Evolutionary conservation across 2,329 filamentous ascomycete species (phyloP).

Genomic region (Calonectria leucothoes): DNA sequence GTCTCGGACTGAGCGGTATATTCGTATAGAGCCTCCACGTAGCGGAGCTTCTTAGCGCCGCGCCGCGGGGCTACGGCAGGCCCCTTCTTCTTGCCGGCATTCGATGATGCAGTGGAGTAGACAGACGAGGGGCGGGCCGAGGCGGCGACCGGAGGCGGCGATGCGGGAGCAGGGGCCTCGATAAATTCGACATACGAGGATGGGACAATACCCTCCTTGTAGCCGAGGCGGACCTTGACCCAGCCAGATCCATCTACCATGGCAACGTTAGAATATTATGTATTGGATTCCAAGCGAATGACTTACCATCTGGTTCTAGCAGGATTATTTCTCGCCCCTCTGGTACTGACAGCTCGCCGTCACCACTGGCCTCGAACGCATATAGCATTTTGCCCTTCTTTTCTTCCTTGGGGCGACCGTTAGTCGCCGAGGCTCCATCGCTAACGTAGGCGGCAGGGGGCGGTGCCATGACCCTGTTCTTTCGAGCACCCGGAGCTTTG

Average conservation of each 20-base stretch:
- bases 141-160: slow-evolving; percentile 52
- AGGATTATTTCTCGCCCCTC: slow-evolving; percentile 84
- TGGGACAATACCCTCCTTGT: slow-evolving; percentile 87
- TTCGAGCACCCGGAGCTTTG: slow-evolving; percentile 54
- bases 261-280: slow-evolving; percentile 22
- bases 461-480: slow-evolving; percentile 85
- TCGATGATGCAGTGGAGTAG: slow-evolving; percentile 70
- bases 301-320: slow-evolving; percentile 88
- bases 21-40: slow-evolving; percentile 93
- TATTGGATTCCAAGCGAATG: too few species aligned
- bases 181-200: slow-evolving; percentile 82
- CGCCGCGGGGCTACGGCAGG: slow-evolving; percentile 91
- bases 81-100: slow-evolving; percentile 81
- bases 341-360: slow-evolving; percentile 83
- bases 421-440: slow-evolving; percentile 63
- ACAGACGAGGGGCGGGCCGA: slow-evolving; percentile 76
- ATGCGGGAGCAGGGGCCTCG: slow-evolving; percentile 48
- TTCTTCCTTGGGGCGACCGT: slow-evolving; percentile 54
- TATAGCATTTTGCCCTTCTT: slow-evolving; percentile 92
- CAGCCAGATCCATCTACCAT: slow-evolving; percentile 88
- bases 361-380: slow-evolving; percentile 81
- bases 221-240: slow-evolving; percentile 83
- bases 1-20: slow-evolving; percentile 87
- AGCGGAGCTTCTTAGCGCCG: slow-evolving; percentile 92
- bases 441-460: slow-evolving; percentile 86